Base-by-base conservation (phyloP, 495 filamentous ascomycete genomes). In the Talaromyces ruber region DNA sequence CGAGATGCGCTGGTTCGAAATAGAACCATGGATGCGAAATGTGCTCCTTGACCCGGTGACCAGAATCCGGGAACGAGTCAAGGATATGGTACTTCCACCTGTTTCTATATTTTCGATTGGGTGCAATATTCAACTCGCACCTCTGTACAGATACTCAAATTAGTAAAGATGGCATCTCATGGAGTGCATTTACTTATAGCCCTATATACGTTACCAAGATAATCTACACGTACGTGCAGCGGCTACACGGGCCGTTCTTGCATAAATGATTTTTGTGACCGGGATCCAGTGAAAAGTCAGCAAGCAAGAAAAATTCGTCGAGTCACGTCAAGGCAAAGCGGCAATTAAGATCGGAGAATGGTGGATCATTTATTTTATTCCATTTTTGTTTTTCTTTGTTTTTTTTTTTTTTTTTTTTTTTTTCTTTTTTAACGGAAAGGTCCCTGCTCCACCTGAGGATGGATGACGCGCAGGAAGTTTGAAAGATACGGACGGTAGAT, bases 201-300 rank as follows among this genome's bases (percentile, higher is more conserved):
- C 43, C 43, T 47, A 47, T 47, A n/a, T 21, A 21, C 16, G 12
- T 14, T 9, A 37, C 34, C 21, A 47, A 47, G 43, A 47, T 47
- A 47, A 47, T 22, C 43, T 47, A 47, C 43, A 21, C 51, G 22
- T 25, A 54, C 24, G 51, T 54, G 51, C 51, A 54, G 51, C 51
- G 51, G 51, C 51, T 54, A 54, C 51, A 54, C 51, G 51, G 51
- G 51, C 51, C 51, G 51, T 54, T 54, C 51, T 54, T 54, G 51
- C 51, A 54, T 54, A 54, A 54, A 54, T 54, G 51, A 9, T 47
- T 18, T 47, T 47, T 22, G 43, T 47, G 43, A 39, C 43, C 18
- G 43, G 43, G 16, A 47, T 47, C 43, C 43, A 47, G 43, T 47
- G n/a, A 47, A 21, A 47, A 21, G 4, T 2, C 43, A 47, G 43